Conservation (phyloP, 2,329 filamentous ascomycete species). For the Xylaria sp. region DNA sequence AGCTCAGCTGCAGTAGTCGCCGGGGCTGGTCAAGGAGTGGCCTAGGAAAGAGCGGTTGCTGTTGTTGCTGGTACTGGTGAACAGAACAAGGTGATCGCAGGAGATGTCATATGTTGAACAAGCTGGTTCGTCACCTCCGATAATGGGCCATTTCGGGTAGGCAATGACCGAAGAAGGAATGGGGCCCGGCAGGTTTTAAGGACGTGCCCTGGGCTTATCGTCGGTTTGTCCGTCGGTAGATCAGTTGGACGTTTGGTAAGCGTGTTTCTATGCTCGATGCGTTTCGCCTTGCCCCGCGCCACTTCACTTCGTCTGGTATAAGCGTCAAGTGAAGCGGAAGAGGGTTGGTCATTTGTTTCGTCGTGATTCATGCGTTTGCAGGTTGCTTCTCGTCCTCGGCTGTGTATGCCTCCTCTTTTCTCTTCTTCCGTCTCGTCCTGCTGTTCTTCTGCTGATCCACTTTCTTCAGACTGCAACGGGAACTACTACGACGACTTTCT, state of each 20-base stretch:
- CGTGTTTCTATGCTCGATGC: constrained; percentile 9
- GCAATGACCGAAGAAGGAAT: constrained; percentile 9
- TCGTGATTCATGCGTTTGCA: not conserved
- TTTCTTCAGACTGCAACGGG: not conserved
- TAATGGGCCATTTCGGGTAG: constrained; percentile 26
- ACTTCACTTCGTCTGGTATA: constrained; percentile 2
- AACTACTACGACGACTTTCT: not conserved
- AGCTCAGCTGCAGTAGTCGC: not conserved
- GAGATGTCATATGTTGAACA: constrained; percentile 12
- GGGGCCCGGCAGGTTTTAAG: constrained; percentile 7
- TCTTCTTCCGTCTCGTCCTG: not conserved
- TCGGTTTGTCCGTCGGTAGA: constrained; percentile 6
- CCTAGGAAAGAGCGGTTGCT: not conserved
- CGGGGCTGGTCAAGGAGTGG: constrained; percentile 1
- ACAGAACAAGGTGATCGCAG: constrained; percentile 7
- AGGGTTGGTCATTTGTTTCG: not conserved
- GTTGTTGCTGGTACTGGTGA: constrained; percentile 17
- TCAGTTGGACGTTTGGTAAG: constrained; percentile 1
- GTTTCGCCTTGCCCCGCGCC: not conserved
- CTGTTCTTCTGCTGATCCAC: not conserved
- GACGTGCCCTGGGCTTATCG: constrained; percentile 2
- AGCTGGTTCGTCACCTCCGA: constrained; percentile 22
- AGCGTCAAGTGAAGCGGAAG: not conserved
- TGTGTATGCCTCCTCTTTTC: not conserved
- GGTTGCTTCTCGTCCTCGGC: not conserved